Conservation (phyloP, 257 asterid species). For the Ligustrum vulgare region DNA sequence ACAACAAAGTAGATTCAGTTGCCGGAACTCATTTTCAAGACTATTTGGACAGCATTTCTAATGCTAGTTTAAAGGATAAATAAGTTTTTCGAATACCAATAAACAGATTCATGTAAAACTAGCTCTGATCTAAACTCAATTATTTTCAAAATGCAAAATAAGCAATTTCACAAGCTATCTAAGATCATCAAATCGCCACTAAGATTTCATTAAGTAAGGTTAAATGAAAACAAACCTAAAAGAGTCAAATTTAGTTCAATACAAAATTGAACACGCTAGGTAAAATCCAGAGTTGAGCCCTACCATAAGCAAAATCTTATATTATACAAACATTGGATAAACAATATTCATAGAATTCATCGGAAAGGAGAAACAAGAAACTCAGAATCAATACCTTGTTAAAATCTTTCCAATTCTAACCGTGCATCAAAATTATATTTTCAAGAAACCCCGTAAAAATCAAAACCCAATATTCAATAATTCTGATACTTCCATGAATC, state of each 20-base stretch:
- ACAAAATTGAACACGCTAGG: slow-evolving; percentile 18
- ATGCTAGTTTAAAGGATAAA: neutral
- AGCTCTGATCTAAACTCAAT: slow-evolving; percentile 18
- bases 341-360: neutral
- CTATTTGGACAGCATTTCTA: neutral
- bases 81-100: neutral
- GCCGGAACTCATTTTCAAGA: neutral
- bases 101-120: neutral
- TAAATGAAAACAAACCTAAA: slow-evolving; percentile 12
- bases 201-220: slow-evolving; percentile 9
- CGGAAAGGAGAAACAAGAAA: slow-evolving; percentile 3
- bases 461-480: slow-evolving; percentile 10
- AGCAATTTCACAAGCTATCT: slow-evolving; percentile 9
- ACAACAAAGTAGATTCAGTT: neutral
- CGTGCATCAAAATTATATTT: slow-evolving; percentile 2
- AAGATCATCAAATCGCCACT: slow-evolving; percentile 2
- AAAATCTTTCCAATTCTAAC: slow-evolving; percentile 18
- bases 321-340: slow-evolving; percentile 1
- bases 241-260: slow-evolving; percentile 24
- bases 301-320: slow-evolving; percentile 20
- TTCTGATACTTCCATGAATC: slow-evolving; percentile 37
- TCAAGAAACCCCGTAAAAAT: slow-evolving; percentile 24
- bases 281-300: slow-evolving; percentile 12
- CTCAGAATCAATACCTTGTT: neutral
- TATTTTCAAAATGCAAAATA: slow-evolving; percentile 19